Evolutionary conservation across 768 basidiomycete genomes (phyloP).

Genomic region (Boletus sp.): DNA sequence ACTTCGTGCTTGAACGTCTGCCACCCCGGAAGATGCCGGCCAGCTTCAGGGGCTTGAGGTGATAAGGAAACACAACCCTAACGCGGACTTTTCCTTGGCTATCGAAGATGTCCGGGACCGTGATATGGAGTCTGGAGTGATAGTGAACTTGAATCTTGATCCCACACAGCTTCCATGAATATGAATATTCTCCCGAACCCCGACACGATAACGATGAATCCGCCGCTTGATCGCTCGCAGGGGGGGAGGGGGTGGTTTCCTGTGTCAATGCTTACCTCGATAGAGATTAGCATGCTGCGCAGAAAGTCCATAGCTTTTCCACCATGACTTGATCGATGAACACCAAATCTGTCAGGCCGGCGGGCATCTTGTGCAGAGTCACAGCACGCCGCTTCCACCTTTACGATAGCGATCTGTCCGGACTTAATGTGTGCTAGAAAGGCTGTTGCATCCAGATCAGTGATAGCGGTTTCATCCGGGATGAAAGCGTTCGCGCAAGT

Average conservation of each 20-base stretch:
- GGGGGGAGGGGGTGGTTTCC: not conserved
- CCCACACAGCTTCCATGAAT: constrained; percentile 15
- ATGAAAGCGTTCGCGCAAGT: constrained; percentile 19
- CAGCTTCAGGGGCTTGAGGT: constrained; percentile 36
- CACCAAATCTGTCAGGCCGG: constrained; percentile 36
- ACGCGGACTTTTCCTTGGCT: constrained; percentile 17
- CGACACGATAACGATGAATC: constrained; percentile 24
- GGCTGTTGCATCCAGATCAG: constrained; percentile 31
- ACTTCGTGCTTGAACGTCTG: constrained; percentile 28
- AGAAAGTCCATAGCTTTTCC: constrained; percentile 36
- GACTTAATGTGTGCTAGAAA: constrained; percentile 22
- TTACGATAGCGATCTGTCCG: constrained; percentile 29
- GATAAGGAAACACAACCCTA: constrained; percentile 28
- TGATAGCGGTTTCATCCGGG: constrained; percentile 27
- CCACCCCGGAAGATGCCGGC: constrained; percentile 22
- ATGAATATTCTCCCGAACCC: constrained; percentile 21
- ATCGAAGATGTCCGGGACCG: constrained; percentile 6
- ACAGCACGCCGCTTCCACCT: constrained; percentile 36
- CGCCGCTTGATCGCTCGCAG: not conserved
- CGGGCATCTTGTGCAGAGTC: constrained; percentile 40
- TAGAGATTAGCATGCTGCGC: constrained; percentile 32
- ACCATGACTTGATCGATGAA: constrained; percentile 33
- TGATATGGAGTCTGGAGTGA: constrained; percentile 13
- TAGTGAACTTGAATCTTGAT: constrained; percentile 21
- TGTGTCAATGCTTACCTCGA: constrained; percentile 27